Conservation (phyloP, 1,284 basidiomycete species). For the Moesziomyces aphidis region DNA sequence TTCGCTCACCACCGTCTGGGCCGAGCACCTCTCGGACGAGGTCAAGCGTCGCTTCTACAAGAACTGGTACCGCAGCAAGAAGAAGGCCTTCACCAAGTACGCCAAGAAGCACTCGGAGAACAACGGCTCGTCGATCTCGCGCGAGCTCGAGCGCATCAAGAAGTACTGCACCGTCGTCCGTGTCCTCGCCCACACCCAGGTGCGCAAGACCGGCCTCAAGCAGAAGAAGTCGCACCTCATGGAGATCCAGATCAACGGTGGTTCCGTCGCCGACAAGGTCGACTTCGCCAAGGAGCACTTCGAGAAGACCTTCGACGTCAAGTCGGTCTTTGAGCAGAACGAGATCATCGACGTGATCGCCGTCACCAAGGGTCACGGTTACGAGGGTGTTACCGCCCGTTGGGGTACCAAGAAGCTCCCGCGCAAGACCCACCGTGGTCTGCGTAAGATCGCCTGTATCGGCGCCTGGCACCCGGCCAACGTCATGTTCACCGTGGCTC, state of each 20-base stretch:
- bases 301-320: conserved; percentile 93
- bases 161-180: conserved; percentile 99
- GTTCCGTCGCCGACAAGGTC: conserved; percentile 96
- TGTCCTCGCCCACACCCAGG: conserved; percentile 94
- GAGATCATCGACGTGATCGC: conserved; percentile 97
- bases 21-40: conserved; percentile 79
- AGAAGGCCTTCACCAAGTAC: conserved; percentile 99
- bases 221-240: conserved; percentile 99
- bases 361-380: conserved; percentile 99
- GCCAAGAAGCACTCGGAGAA: conserved; percentile 99
- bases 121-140: conserved; percentile 87
- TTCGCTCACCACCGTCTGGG: conserved; percentile 78
- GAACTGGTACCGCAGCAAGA: conserved; percentile 99
- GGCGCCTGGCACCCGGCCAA: conserved; percentile 99
- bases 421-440: conserved; percentile 99
- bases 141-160: conserved; percentile 99
- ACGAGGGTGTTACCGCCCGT: conserved; percentile 98
- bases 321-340: conserved; percentile 92
- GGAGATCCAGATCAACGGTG: conserved; percentile 99
- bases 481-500: conserved; percentile 99
- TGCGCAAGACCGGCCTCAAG: conserved; percentile 94
- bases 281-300: conserved; percentile 94
- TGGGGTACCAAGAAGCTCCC: conserved; percentile 99
- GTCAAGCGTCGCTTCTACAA: conserved; percentile 99
- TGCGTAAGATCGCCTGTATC: conserved; percentile 96